phyloP scores from a whole-genome alignment of 805 yeast species.

The Myxozyma neotropica region DNA sequence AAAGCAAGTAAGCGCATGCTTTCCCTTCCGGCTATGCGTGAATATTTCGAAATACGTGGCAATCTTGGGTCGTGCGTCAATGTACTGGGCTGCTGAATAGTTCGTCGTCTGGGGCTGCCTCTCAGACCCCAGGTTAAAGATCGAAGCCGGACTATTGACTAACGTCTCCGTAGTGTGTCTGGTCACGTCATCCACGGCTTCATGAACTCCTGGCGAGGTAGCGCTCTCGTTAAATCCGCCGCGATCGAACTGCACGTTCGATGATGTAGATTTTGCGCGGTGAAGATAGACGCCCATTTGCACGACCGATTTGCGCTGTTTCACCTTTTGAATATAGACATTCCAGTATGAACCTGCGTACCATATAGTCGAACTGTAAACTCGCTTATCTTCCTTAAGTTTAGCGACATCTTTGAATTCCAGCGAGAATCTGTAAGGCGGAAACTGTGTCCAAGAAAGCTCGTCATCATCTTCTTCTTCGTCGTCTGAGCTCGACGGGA shows the following conservation, averaged over 20 bases:
- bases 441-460: constrained; percentile 44
- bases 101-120: neutral
- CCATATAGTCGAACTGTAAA: constrained; percentile 57
- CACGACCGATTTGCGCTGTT: constrained; percentile 44
- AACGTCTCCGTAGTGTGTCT: neutral
- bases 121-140: neutral
- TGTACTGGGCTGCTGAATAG: constrained; percentile 40
- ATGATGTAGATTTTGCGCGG: constrained; percentile 45
- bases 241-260: neutral
- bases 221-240: neutral
- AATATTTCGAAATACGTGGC: constrained; percentile 57
- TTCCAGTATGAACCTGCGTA: constrained; percentile 67
- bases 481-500: neutral
- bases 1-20: constrained; percentile 54
- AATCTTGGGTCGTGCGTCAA: constrained; percentile 51
- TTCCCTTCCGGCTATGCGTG: constrained; percentile 54
- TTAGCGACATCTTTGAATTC: constrained; percentile 54
- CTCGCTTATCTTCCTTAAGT: constrained; percentile 50
- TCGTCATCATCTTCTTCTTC: constrained; percentile 7
- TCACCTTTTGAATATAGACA: constrained; percentile 55
- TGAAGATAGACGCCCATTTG: constrained; percentile 62
- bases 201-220: neutral
- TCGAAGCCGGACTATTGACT: neutral
- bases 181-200: neutral
- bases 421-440: constrained; percentile 58